Conservation (phyloP, 306 rosid species). For the Senna siamea region DNA sequence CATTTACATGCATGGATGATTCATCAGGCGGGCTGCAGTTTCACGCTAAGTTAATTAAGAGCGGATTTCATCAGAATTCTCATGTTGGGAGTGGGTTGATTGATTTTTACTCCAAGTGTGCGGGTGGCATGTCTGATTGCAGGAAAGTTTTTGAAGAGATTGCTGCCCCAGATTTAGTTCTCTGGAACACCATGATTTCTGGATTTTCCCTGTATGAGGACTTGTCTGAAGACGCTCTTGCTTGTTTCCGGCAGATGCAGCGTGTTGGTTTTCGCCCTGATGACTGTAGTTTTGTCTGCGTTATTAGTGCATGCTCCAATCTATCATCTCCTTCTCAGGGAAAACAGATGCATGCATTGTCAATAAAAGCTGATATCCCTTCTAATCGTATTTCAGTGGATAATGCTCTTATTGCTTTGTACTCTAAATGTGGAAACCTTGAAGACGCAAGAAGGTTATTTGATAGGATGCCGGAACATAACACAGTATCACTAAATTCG, state of each 20-base stretch:
- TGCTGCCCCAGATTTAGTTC: conserved; percentile 69
- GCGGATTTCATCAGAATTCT: conserved; percentile 75
- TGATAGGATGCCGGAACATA: conserved; percentile 70
- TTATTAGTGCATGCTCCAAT: conserved; percentile 77
- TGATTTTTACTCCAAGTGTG: conserved; percentile 82
- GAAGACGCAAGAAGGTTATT: conserved; percentile 72
- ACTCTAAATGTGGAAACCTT: conserved; percentile 82
- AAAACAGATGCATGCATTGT: conserved; percentile 71
- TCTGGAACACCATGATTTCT: conserved; percentile 89
- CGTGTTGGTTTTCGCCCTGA: conserved; percentile 61
- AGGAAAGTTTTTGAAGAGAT: conserved; percentile 75
- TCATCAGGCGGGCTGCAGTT: conserved; percentile 75
- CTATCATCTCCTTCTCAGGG: conserved; percentile 78
- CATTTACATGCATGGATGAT: conserved; percentile 67
- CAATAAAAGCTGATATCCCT: conserved; percentile 77
- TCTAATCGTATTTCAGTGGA: conserved; percentile 68
- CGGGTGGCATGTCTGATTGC: conserved; percentile 65
- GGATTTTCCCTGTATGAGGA: conserved; percentile 73
- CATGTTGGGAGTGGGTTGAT: conserved; percentile 85
- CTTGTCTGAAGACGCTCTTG: conserved; percentile 69
- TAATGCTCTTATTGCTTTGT: conserved; percentile 82
- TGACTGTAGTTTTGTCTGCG: conserved; percentile 78
- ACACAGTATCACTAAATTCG: conserved; percentile 66
- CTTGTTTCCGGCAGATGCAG: conserved; percentile 67
- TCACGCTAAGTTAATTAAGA: conserved; percentile 78